phyloP scores from a whole-genome alignment of 257 asterid genomes.

The Gentiana dahurica region DNA sequence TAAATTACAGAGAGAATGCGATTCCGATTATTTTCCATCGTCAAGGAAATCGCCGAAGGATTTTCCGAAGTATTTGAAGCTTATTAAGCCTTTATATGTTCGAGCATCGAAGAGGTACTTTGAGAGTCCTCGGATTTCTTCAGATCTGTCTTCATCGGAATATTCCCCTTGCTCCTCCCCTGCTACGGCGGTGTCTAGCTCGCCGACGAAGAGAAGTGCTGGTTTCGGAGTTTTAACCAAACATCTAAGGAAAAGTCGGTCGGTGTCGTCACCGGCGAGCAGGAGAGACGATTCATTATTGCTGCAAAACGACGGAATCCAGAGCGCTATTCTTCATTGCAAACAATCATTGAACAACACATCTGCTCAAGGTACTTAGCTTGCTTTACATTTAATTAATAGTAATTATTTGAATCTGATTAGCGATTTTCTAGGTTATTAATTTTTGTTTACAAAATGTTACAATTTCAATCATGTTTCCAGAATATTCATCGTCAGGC shows the following conservation, averaged over 20 bases:
- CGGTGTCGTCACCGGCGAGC: constrained; percentile 28
- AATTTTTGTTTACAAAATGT: too few relatives aligned
- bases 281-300: constrained; percentile 60
- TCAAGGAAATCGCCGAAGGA: constrained; percentile 21
- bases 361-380: constrained; percentile 31
- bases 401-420: too few relatives aligned
- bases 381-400: too few relatives aligned
- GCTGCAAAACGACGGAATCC: constrained; percentile 61
- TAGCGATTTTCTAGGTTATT: too few relatives aligned
- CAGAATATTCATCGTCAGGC: constrained; percentile 11
- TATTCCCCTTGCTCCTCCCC: constrained; percentile 39
- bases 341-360: constrained; percentile 51
- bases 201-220: constrained; percentile 36
- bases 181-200: constrained; percentile 17
- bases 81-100: constrained; percentile 45
- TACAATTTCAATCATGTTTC: neutral
- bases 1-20: constrained; percentile 22
- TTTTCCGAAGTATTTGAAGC: constrained; percentile 44
- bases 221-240: constrained; percentile 37
- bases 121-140: constrained; percentile 14
- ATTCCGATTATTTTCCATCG: constrained; percentile 18
- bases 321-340: constrained; percentile 78
- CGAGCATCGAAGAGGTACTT: constrained; percentile 40
- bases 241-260: constrained; percentile 56
- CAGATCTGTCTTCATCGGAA: constrained; percentile 17